These are phyloP conservation scores for Poa annua DNA, from an alignment of 176 grass and related monocot genomes.

Conservation along the genomic window DNA sequence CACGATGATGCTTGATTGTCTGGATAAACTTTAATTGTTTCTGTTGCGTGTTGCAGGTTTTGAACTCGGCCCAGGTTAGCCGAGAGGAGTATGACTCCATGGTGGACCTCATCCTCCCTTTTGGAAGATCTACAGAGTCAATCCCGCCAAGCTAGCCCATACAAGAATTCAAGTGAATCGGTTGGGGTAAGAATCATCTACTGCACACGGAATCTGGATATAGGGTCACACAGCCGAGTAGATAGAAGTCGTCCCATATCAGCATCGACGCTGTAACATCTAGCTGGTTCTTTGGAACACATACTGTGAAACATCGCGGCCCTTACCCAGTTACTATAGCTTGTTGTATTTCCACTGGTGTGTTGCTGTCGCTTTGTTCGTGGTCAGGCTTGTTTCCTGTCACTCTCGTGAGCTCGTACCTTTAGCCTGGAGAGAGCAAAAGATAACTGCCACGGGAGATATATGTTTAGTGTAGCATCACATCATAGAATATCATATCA, in stretches of 20 bases:
- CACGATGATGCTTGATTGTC: not conserved
- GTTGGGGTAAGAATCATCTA: not conserved
- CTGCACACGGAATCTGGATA: not conserved
- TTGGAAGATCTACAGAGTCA: conserved; percentile 47
- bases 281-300: not conserved
- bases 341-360: not conserved
- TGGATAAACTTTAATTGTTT: not conserved
- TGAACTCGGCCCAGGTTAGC: conserved; percentile 67
- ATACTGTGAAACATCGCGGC: not conserved
- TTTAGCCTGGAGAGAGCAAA: conserved; percentile 25
- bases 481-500: not conserved
- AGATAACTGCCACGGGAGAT: conserved; percentile 27
- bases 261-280: not conserved
- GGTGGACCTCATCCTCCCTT: conserved; percentile 59
- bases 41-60: conserved; percentile 37
- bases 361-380: not conserved
- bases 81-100: conserved; percentile 64
- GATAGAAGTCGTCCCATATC: conserved; percentile 10
- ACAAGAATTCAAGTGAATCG: not conserved
- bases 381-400: conserved; percentile 14
- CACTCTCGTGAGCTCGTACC: not conserved
- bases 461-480: not conserved
- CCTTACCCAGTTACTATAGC: not conserved
- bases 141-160: not conserved
- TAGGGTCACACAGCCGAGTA: not conserved